Conservation (phyloP, 345 rosid genomes). For the Gossypium sturtianum region DNA sequence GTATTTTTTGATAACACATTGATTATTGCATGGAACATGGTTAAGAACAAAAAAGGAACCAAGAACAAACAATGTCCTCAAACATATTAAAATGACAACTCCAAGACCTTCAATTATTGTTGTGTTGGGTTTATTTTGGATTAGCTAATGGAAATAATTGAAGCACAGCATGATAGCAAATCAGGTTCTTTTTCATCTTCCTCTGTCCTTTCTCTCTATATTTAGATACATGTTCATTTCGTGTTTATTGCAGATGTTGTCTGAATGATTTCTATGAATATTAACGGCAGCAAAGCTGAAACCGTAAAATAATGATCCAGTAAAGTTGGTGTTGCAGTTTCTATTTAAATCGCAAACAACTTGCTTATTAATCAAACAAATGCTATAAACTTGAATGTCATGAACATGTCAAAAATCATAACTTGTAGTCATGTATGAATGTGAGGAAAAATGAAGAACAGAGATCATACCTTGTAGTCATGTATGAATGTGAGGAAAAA, state of each 20-base stretch:
- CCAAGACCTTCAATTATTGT: background rate
- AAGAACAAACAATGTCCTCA: background rate
- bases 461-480: too few species aligned
- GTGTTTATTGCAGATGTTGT: background rate
- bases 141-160: constrained; percentile 10
- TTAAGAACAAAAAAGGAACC: background rate
- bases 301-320: too few species aligned
- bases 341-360: too few species aligned
- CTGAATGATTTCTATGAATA: too few species aligned
- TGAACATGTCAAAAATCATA: too few species aligned
- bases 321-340: too few species aligned
- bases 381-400: too few species aligned
- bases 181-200: background rate
- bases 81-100: background rate
- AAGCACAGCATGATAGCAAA: background rate
- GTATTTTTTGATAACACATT: background rate
- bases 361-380: too few species aligned
- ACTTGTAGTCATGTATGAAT: too few species aligned
- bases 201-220: background rate
- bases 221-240: background rate
- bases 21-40: background rate
- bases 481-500: too few species aligned
- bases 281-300: too few species aligned
- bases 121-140: background rate
- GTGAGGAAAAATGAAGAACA: too few species aligned